phyloP scores from a whole-genome alignment of 768 basidiomycete genomes.

The Mycena chlorophos region DNA sequence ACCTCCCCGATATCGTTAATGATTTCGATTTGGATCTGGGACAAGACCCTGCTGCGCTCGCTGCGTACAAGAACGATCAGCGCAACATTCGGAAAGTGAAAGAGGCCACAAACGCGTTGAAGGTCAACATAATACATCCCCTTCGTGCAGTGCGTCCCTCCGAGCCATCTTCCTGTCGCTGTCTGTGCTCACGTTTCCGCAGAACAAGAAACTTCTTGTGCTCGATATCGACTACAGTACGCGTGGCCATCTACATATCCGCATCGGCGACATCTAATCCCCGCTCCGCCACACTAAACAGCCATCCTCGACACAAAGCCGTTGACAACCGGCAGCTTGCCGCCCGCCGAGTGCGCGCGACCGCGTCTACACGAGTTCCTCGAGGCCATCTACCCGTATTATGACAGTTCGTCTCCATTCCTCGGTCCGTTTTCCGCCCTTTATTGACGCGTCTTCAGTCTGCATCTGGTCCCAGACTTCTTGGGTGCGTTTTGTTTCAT shows the following conservation, averaged over 20 bases:
- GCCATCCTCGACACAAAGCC: constrained; percentile 87
- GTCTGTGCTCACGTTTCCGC: too few relatives aligned
- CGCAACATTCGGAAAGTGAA: constrained; percentile 81
- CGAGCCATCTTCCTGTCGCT: too few relatives aligned
- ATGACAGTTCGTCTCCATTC: constrained; percentile 57
- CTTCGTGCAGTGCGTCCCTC: too few relatives aligned
- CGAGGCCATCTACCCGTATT: constrained; percentile 74
- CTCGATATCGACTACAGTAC: constrained; percentile 88
- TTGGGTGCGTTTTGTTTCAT: too few relatives aligned
- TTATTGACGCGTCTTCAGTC: constrained; percentile 38
- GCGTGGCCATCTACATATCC: too few relatives aligned
- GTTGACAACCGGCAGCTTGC: constrained; percentile 76
- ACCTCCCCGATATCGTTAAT: constrained; percentile 69
- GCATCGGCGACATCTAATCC: too few relatives aligned
- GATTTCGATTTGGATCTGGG: constrained; percentile 83
- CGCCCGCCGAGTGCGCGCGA: constrained; percentile 77
- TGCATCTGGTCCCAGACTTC: constrained; percentile 92
- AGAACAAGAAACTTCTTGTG: constrained; percentile 79
- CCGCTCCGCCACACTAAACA: constrained; percentile 36
- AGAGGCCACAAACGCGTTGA: constrained; percentile 65
- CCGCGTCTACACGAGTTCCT: constrained; percentile 85
- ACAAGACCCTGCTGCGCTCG: constrained; percentile 54
- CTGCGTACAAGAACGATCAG: constrained; percentile 68
- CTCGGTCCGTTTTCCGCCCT: not conserved
- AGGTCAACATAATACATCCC: constrained; percentile 72